Percentiles rank a stretch among this genome's conserved stretches.
phyloP scores from a whole-genome alignment of 768 basidiomycete genomes.

The Termitomyces sp. region DNA sequence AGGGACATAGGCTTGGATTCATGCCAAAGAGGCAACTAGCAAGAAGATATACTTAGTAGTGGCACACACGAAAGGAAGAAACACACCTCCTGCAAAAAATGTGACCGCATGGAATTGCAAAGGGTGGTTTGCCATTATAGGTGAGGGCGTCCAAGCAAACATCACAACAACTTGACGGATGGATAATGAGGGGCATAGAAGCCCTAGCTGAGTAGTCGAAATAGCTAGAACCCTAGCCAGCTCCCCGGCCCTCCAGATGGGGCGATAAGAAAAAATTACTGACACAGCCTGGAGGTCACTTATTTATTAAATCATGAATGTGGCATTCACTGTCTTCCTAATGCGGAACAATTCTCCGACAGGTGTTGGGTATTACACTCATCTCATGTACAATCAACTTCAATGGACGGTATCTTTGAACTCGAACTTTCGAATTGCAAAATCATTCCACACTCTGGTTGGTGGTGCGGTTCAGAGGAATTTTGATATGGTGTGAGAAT shows the following conservation, averaged over 20 bases:
- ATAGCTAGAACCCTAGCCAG: neutral
- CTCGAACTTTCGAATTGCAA: too few species aligned
- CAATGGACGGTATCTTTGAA: neutral
- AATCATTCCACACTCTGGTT: too few species aligned
- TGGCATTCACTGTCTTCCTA: neutral
- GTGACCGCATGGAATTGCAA: conserved; percentile 76
- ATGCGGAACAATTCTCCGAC: neutral
- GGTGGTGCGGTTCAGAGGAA: too few species aligned
- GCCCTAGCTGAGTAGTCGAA: neutral
- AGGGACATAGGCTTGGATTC: conserved; percentile 15
- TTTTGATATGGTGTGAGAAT: too few species aligned
- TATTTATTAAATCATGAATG: neutral
- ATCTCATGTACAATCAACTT: neutral
- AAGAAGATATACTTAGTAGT: neutral
- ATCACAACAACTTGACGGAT: conserved; percentile 72
- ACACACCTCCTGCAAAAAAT: conserved; percentile 68
- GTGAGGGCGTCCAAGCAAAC: conserved; percentile 68
- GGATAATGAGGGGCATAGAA: conserved; percentile 48
- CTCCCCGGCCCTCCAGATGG: neutral
- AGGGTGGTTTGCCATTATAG: conserved; percentile 54
- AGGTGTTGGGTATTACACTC: neutral
- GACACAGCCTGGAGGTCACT: neutral
- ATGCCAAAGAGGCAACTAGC: conserved; percentile 13
- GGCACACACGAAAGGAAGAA: neutral
- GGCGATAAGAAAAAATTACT: neutral